Evolutionary conservation across 371 early-diverging fungal genomes (phyloP), one percentile per base, ranked within the genome.

Genomic region (Mortierella sp.): DNA sequence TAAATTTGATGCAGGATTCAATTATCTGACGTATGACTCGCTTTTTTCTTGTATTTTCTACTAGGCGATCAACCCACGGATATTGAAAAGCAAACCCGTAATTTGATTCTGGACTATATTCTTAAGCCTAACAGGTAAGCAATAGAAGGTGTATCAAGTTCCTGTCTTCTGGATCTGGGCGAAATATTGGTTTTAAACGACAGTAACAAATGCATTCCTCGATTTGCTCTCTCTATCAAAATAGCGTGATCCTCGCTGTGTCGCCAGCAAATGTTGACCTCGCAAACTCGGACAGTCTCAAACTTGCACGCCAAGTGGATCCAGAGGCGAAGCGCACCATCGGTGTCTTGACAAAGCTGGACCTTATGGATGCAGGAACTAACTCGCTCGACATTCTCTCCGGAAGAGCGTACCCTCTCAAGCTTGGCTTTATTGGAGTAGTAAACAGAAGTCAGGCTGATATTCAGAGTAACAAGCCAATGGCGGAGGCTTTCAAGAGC

Each of bases 331-430:
- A 87, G 74, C 88, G 97, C 70, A 97, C 97, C 0, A 92, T 97
- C 40, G 97, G 97, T 62, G 97, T 98, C 5, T 85, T 98, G 61
- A 97, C 97, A 55, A 98, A 98, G 85, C 84, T 97, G 55, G 98
- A 98, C 85, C 84, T 98, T 65, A 97, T 98, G 97, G 98, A 98
- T 83, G 91, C 92, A 43, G 97, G 97, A 43, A 97, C 97, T 43
- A 94, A 96, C 83, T 95, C 96, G 30, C 83, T 96, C 55, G 95
- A 97, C 64, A 90, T 97, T 37, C 87, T 98, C 35, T 90, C 95
- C 20, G 96, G 96, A 22, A 90, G 93, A 62, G 91, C 93, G 0
- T 93, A 93, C 62, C 95, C 94, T 24, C 84, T 97, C 57, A 95
- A 93, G 62, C 89, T 97, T 26, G 98, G 98, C 16, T 97, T 95